These are phyloP conservation scores for Stephania yunnanensis DNA, from an alignment of 164 flowering plant species.

Conservation along the genomic window DNA sequence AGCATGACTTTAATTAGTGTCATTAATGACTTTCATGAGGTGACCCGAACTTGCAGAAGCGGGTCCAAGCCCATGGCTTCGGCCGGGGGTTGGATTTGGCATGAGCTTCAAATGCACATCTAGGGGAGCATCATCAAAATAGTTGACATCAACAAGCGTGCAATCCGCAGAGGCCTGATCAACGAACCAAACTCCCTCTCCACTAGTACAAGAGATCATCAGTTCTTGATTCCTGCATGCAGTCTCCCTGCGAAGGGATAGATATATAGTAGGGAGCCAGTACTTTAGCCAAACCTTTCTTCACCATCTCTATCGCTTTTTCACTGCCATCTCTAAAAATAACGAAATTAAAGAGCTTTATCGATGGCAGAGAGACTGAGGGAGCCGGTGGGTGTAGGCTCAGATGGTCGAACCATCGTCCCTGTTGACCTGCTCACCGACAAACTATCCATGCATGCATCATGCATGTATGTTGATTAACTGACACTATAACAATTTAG, in stretches of 20 bases:
- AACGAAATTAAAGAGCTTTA: constrained; percentile 32
- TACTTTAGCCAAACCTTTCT: constrained; percentile 46
- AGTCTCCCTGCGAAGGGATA: constrained; percentile 67
- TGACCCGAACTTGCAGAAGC: constrained; percentile 60
- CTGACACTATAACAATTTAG: no score
- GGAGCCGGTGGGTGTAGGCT: constrained; percentile 30
- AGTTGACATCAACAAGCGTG: constrained; percentile 30
- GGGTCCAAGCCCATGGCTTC: constrained; percentile 29
- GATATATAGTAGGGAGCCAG: constrained; percentile 56
- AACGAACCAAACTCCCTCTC: constrained; percentile 54
- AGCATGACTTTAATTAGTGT: no score
- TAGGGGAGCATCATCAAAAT: constrained; percentile 30
- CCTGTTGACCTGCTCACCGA: constrained; percentile 27
- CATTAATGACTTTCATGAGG: no score
- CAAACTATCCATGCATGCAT: constrained; percentile 17
- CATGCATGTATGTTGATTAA: no score
- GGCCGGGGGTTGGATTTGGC: constrained; percentile 28
- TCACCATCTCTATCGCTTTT: constrained; percentile 31
- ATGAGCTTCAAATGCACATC: constrained; percentile 38
- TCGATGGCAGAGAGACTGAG: constrained; percentile 49
- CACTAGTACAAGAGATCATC: constrained; percentile 37
- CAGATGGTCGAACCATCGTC: constrained; percentile 30
- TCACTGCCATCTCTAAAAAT: constrained; percentile 37
- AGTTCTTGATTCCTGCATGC: constrained; percentile 19
- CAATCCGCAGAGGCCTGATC: constrained; percentile 49